A percentile compares a stretch with the other conserved stretches of the same genome.
Evolutionary conservation across 208 protist species (phyloP).

Genomic region (Willaertia magna): DNA sequence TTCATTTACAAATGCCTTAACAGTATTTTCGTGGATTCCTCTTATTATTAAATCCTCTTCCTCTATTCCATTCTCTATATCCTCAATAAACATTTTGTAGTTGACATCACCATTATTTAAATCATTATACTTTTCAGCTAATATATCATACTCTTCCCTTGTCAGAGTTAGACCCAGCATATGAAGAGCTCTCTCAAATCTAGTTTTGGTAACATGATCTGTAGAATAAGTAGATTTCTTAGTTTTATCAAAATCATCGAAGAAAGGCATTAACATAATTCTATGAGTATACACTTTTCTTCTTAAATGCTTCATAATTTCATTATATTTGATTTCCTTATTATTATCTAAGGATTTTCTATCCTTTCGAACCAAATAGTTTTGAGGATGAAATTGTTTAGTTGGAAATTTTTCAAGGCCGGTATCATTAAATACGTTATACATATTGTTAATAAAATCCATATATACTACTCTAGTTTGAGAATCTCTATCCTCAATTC

Average conservation of each 20-base stretch:
- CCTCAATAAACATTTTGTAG: conserved; percentile 65
- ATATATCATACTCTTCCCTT: conserved; percentile 49
- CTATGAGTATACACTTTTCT: conserved; percentile 46
- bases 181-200: conserved; percentile 57
- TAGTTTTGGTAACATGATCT: conserved; percentile 53
- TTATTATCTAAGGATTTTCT: conserved; percentile 37
- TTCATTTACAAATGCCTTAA: background rate
- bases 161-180: conserved; percentile 63
- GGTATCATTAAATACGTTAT: conserved; percentile 10
- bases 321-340: conserved; percentile 32
- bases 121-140: conserved; percentile 57
- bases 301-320: conserved; percentile 45
- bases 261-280: conserved; percentile 56
- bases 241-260: conserved; percentile 69
- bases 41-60: conserved; percentile 32
- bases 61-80: too few relatives aligned
- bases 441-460: conserved; percentile 18
- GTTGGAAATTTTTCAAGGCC: conserved; percentile 18
- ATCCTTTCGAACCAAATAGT: background rate
- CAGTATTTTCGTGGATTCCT: background rate
- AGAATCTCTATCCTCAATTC: conserved; percentile 6
- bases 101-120: conserved; percentile 55
- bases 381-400: background rate
- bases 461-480: conserved; percentile 12
- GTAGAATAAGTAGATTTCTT: conserved; percentile 61